Evolutionary conservation across 1,284 basidiomycete genomes (phyloP), one percentile per base, ranked within the genome.

Genomic region (Naganishia liquefaciens): DNA sequence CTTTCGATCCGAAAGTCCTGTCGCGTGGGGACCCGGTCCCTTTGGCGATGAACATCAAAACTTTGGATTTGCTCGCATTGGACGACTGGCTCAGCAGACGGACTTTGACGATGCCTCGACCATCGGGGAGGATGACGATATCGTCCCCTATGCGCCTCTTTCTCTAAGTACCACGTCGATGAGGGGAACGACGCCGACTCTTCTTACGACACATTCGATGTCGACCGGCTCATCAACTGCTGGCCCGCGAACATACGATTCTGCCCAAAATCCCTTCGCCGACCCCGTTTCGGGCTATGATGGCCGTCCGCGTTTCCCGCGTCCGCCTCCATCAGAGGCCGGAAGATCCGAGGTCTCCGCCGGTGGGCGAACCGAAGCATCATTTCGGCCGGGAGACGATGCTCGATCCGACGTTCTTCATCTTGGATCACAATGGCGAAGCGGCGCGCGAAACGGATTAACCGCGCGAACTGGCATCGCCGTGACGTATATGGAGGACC

Each of bases 371-470:
- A 67, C 61, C 19, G 65, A 63, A 17, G 62, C 61, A 17, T 67
- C 65, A 9, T 67, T 60, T 44, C 40, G 42, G 15, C 37, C 58
- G 5, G 65, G 65, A 21, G 65, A 67, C 25, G 65, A 67, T 51
- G 54, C 63, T 17, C 54, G 65, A 17, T 53, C 54, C 25, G 62
- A 64, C 17, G 53, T 64, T 3, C 28, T 67, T 5, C 42, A 62
- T 23, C 37, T 67, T 1, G 62, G 62, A n/a, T 23, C 39, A 19
- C 33, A 44, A 3, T 67, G 65, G 65, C 5, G 43, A n/a, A 53
- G 30, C 27, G 53, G 25, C 25, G 21, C 28, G 2, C 23, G 33
- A 7, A 11, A 30, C 3, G 9, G 46, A 25, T n/a, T 46, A 27
- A 15, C 46, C 1, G 47, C 9, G 5, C 43, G 57, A 15, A 60